Base-by-base conservation (phyloP, 164 flowering plant species). In the Berberis vulgaris region DNA sequence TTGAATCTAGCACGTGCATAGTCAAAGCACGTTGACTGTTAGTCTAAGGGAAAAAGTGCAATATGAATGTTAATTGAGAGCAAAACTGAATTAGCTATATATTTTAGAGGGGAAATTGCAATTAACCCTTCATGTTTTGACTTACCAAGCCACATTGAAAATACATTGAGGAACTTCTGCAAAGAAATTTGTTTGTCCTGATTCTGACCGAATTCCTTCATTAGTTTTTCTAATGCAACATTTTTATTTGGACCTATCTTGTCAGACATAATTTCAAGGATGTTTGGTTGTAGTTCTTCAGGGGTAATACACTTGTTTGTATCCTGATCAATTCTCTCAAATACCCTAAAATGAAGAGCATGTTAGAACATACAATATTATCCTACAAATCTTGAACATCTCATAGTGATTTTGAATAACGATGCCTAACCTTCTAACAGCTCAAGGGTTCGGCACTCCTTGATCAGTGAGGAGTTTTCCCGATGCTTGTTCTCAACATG, bases 291-390 rank as follows among this genome's bases (percentile, higher is more conserved):
- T 9, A 77, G 4, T 64, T 77, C 77, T 26, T 53, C 44, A 8
- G 44, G 44, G 2, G 72, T 59, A 43, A 77, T 39, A 11, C 3
- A 3, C 7, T 61, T 41, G 47, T 69, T 61, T 0, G 42, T 46
- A 44, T 77, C 67, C 2, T 8, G 38, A 69, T 77, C 80, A 40
- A 67, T 54, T 12, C 57, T 57, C 5, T 60, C 40, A 61, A 73
- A 77, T 44, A 77, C 5, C 62, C 80, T 77, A 71, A 41, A 39
- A 57, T n/a, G 4, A 50, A 11, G 7, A 41, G 38, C 0, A 39
- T 7, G 1, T 2, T 45, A 11, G 1, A 61, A 61, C 7, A 47
- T 38, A 59, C 43, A 26, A 59, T 43, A 10, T 5, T 4, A 57
- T 38, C 13, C 1, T 6, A 56, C 6, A 39, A 6, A 2, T 26